These are phyloP conservation scores for Xylariaceae sp. DNA, from an alignment of 2,329 filamentous ascomycete genomes.

Conservation along the genomic window DNA sequence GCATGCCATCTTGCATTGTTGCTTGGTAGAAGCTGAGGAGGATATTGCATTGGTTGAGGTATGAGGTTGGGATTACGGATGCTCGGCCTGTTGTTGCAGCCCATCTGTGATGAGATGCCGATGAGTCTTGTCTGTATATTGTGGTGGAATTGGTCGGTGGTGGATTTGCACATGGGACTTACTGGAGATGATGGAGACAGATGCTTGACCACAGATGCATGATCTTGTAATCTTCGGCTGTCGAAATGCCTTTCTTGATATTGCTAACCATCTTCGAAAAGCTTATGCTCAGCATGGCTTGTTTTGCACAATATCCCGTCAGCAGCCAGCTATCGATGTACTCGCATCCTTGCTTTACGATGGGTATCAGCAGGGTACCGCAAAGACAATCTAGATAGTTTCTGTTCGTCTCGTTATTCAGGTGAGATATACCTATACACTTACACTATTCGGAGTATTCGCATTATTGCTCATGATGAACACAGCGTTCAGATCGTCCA, in stretches of 20 bases:
- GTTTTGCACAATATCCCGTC: constrained; percentile 39
- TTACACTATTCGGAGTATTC: constrained; percentile 28
- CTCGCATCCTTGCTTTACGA: constrained; percentile 29
- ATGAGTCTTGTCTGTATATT: not conserved
- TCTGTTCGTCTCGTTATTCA: not conserved
- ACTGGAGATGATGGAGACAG: constrained; percentile 36
- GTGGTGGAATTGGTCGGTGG: not conserved
- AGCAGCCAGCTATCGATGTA: constrained; percentile 42
- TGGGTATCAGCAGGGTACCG: not conserved
- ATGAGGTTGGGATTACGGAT: constrained; percentile 34
- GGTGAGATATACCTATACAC: not conserved
- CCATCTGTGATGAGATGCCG: constrained; percentile 29
- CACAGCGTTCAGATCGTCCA: constrained; percentile 39
- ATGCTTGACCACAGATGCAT: constrained; percentile 36
- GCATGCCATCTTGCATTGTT: constrained; percentile 39
- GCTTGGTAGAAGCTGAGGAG: constrained; percentile 38
- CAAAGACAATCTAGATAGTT: too few relatives aligned
- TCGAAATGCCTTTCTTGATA: constrained; percentile 31
- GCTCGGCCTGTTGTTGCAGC: constrained; percentile 38
- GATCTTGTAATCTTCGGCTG: constrained; percentile 31
- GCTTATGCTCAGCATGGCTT: constrained; percentile 41
- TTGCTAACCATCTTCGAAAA: constrained; percentile 39
- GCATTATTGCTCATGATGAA: constrained; percentile 37
- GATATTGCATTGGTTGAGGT: constrained; percentile 38
- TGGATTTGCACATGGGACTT: constrained; percentile 12